Base-by-base conservation (phyloP, 2,329 filamentous ascomycete species). In the Phaeosphaeriaceae sp. region DNA sequence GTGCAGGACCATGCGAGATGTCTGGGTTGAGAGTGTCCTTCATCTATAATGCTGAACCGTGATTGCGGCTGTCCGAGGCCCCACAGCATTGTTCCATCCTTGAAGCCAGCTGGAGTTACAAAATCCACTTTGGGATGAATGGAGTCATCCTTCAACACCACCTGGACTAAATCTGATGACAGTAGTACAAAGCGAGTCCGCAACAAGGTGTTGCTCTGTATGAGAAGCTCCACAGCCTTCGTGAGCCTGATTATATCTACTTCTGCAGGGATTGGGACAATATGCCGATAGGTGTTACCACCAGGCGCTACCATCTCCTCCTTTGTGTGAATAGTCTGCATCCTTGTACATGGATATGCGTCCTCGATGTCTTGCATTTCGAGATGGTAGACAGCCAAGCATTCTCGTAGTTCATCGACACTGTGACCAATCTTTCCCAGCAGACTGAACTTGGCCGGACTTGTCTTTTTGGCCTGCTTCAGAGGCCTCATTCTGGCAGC, bases 141-240 rank as follows among this genome's bases (percentile, higher is more conserved):
- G 19, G 2, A 46, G 43, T 46, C 43, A 23, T 46, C 19, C 19
- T 46, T 23, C 19, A 46, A n/a, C 43, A 46, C 43, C 23, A 46
- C 19, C 11, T 46, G 43, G 19, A 46, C 43, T 46, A 46, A 5
- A 11, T 46, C 43, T 23, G 43, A 46, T 23, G 43, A 46, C 6
- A 46, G 43, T 46, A 46, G 43, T 46, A 46, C 43, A n/a, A 11
- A 46, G n/a, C 43, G 19, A 46, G 19, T 46, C 43, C 43, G 43
- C 19, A 46, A 15, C 43, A 46, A 46, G 23, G 43, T 3, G 43
- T 46, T 23, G 4, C 9, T 46, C 22, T 11, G 19, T 46, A 46
- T 11, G 43, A 46, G 7, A 23, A 19, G 9, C 19, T 46, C 43
- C 43, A 46, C 4, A 6, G 43, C 43, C 2, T 6, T 23, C 13